A percentile compares a stretch with the other conserved stretches of the same genome.
These are phyloP conservation scores for Cinchona pubescens DNA, from an alignment of 257 asterid genomes.

Conservation along the genomic window DNA sequence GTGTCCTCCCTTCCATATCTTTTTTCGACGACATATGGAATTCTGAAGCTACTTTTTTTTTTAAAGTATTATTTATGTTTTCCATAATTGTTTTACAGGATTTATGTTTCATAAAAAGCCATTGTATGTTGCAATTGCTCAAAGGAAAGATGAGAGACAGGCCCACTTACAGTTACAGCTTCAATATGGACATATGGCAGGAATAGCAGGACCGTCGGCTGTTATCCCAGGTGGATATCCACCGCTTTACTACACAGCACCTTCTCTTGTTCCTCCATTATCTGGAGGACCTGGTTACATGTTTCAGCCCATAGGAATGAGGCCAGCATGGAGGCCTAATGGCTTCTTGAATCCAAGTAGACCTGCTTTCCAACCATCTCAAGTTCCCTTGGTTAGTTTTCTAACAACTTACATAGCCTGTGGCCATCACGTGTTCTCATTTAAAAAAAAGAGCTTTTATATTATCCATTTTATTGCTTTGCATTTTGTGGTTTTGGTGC, in stretches of 20 bases:
- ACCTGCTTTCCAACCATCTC: slow-evolving; percentile 51
- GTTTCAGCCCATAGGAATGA: slow-evolving; percentile 54
- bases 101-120: slow-evolving; percentile 67
- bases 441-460: not conserved
- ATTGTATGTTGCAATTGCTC: slow-evolving; percentile 74
- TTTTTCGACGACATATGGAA: not conserved
- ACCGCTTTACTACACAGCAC: slow-evolving; percentile 53
- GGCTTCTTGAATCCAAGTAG: slow-evolving; percentile 45
- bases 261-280: slow-evolving; percentile 49
- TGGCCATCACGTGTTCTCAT: not conserved
- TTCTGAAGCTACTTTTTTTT: not conserved
- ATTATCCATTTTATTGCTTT: too few relatives aligned
- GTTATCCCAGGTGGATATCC: slow-evolving; percentile 61
- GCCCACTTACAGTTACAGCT: slow-evolving; percentile 62
- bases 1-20: not conserved
- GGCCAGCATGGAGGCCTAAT: slow-evolving; percentile 71
- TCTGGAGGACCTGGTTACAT: slow-evolving; percentile 51
- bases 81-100: slow-evolving; percentile 42
- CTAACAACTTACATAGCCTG: slow-evolving; percentile 3
- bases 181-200: slow-evolving; percentile 53
- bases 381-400: slow-evolving; percentile 54
- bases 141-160: slow-evolving; percentile 80
- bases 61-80: not conserved
- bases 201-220: slow-evolving; percentile 51
- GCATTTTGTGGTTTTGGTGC: too few relatives aligned